Evolutionary conservation across 1,139 yeast species (phyloP).

Genomic region (Debaryomyces sp.): DNA sequence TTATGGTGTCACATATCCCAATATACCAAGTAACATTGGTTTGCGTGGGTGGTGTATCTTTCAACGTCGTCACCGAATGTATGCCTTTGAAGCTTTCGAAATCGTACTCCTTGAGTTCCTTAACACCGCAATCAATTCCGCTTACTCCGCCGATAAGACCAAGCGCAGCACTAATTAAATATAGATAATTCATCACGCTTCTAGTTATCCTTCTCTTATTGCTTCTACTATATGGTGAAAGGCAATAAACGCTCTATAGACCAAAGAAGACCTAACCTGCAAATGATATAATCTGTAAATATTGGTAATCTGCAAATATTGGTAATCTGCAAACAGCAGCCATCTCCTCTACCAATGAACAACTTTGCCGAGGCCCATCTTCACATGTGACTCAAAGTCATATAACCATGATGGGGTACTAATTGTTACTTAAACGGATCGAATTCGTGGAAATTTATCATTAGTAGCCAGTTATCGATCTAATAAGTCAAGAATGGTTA

Average conservation of each 20-base stretch:
- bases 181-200: constrained; percentile 1
- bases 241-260: not conserved
- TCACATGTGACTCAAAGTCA: too few relatives aligned
- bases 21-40: constrained; percentile 68
- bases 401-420: constrained; percentile 4
- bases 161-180: not conserved
- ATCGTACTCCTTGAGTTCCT: constrained; percentile 42
- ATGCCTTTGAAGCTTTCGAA: constrained; percentile 53
- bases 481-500: constrained; percentile 42
- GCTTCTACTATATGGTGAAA: not conserved
- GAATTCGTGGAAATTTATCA: not conserved
- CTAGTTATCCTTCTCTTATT: not conserved
- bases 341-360: not conserved
- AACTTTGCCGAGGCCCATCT: constrained; percentile 1
- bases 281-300: not conserved
- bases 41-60: constrained; percentile 77
- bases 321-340: not conserved
- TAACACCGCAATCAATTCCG: constrained; percentile 49
- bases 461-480: not conserved
- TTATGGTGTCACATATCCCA: constrained; percentile 64
- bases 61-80: constrained; percentile 38
- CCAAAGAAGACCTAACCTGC: not conserved
- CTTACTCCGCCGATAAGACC: constrained; percentile 15
- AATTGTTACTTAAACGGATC: constrained; percentile 1
- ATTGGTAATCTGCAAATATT: not conserved